Conservation (phyloP, 1,139 yeast genomes). For the Geotrichum macrosporum region DNA sequence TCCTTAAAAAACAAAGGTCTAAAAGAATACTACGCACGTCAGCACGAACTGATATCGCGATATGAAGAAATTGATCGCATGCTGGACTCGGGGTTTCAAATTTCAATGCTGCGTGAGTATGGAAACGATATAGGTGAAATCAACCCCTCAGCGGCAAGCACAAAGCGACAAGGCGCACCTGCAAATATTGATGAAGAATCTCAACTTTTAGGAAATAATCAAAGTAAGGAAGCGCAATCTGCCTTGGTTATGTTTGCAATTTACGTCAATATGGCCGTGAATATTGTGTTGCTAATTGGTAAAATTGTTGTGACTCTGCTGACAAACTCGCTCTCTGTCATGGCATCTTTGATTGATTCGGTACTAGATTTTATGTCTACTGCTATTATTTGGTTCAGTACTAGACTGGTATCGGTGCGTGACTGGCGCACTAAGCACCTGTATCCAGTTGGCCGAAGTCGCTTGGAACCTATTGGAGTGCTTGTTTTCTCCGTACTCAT, state of each 20-base stretch:
- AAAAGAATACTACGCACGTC: slow-evolving; percentile 38
- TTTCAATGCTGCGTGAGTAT: slow-evolving; percentile 60
- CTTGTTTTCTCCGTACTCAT: slow-evolving; percentile 68
- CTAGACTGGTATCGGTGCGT: slow-evolving; percentile 52
- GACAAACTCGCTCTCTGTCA: slow-evolving; percentile 66
- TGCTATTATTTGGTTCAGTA: slow-evolving; percentile 62
- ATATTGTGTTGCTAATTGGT: slow-evolving; percentile 56
- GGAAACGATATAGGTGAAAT: slow-evolving; percentile 41
- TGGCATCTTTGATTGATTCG: slow-evolving; percentile 77
- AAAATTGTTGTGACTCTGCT: slow-evolving; percentile 58
- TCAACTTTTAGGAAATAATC: slow-evolving; percentile 48
- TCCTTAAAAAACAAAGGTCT: slow-evolving; percentile 30
- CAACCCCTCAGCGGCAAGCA: slow-evolving; percentile 13
- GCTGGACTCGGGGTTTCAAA: slow-evolving; percentile 68
- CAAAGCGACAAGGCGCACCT: slow-evolving; percentile 45
- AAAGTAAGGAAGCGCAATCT: slow-evolving; percentile 40
- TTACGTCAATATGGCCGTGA: slow-evolving; percentile 58
- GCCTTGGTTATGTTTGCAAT: slow-evolving; percentile 56
- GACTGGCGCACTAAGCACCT: slow-evolving; percentile 46
- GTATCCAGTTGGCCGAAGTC: slow-evolving; percentile 67
- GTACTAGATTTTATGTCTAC: slow-evolving; percentile 71
- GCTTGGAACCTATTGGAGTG: slow-evolving; percentile 76
- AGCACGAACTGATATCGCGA: slow-evolving; percentile 56
- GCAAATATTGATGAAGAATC: slow-evolving; percentile 60
- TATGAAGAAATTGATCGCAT: slow-evolving; percentile 60